Percentiles rank a stretch among this genome's conserved stretches.
Conservation (phyloP, 2,329 filamentous ascomycete species). For the Penicillium crustosum region DNA sequence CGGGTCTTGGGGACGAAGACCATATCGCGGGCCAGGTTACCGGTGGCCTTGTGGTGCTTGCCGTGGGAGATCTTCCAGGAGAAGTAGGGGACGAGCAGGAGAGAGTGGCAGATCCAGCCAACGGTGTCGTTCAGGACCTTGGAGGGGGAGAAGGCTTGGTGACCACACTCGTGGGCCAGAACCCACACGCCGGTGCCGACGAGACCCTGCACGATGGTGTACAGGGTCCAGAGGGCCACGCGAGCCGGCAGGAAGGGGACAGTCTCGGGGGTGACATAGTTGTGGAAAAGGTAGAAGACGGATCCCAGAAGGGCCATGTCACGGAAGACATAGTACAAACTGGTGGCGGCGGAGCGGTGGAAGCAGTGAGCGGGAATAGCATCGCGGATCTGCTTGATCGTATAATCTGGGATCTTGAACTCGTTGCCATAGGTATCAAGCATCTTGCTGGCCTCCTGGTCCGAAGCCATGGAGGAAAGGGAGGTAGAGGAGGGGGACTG, state of each 20-base stretch:
- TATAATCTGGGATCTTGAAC: conserved; percentile 91
- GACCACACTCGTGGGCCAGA: conserved; percentile 94
- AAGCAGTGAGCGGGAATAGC: conserved; percentile 98
- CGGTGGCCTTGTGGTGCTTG: conserved; percentile 99
- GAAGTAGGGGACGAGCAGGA: conserved; percentile 92
- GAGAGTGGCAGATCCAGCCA: conserved; percentile 87
- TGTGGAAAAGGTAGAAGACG: conserved; percentile 87
- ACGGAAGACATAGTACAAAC: conserved; percentile 79
- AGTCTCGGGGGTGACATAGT: conserved; percentile 80
- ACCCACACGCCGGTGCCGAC: conserved; percentile 96
- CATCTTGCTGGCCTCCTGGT: conserved; percentile 61
- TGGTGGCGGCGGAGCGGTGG: conserved; percentile 73
- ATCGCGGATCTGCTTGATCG: conserved; percentile 95
- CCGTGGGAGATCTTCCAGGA: conserved; percentile 99
- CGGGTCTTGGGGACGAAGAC: conserved; percentile 95
- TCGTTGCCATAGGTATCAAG: conserved; percentile 92
- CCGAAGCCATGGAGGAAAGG: conserved; percentile 81
- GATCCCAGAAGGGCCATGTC: conserved; percentile 70
- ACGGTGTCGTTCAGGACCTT: conserved; percentile 87
- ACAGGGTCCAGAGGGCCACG: conserved; percentile 63
- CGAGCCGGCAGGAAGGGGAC: conserved; percentile 70
- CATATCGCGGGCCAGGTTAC: conserved; percentile 97
- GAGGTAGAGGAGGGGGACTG: conserved; percentile 81
- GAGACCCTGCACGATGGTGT: conserved; percentile 83
- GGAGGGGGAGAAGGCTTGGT: conserved; percentile 93